phyloP scores from a whole-genome alignment of 2,329 filamentous ascomycete species.

The Ophiostoma pallidulum region DNA sequence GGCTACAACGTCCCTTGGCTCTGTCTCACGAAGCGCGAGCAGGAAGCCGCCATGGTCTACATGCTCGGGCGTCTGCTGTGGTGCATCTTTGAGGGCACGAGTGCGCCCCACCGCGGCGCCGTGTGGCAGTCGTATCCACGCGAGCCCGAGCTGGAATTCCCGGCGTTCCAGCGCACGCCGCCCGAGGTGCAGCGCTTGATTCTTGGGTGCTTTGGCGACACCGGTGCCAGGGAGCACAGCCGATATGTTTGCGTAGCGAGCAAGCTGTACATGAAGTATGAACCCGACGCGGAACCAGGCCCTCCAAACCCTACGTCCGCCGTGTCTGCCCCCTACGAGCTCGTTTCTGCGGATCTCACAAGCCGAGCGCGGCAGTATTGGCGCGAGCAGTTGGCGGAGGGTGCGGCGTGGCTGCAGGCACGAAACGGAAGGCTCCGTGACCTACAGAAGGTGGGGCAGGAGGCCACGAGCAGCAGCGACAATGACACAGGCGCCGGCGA shows the following conservation, averaged over 20 bases:
- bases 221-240: slow-evolving; percentile 10
- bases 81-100: slow-evolving; percentile 53
- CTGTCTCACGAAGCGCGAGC: slow-evolving; percentile 39
- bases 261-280: slow-evolving; percentile 15
- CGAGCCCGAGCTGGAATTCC: slow-evolving; percentile 49
- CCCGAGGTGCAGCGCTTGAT: slow-evolving; percentile 12
- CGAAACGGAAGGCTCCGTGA: background rate
- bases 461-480: background rate
- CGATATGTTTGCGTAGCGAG: slow-evolving; percentile 12
- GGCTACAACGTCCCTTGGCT: slow-evolving; percentile 51
- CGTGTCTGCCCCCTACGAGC: background rate
- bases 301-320: too few relatives aligned
- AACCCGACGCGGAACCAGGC: background rate
- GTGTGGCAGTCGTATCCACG: slow-evolving; percentile 51
- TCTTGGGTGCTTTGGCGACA: slow-evolving; percentile 11
- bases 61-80: slow-evolving; percentile 53
- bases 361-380: slow-evolving; percentile 7
- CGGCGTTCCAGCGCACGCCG: slow-evolving; percentile 30
- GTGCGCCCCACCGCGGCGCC: slow-evolving; percentile 45
- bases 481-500: background rate
- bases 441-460: too few relatives aligned
- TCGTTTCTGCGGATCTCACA: background rate
- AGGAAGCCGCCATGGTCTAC: slow-evolving; percentile 51
- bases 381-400: slow-evolving; percentile 4
- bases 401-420: slow-evolving; percentile 3